These are phyloP conservation scores for Capsicum chinense DNA, from an alignment of 257 asterid species.

Conservation along the genomic window DNA sequence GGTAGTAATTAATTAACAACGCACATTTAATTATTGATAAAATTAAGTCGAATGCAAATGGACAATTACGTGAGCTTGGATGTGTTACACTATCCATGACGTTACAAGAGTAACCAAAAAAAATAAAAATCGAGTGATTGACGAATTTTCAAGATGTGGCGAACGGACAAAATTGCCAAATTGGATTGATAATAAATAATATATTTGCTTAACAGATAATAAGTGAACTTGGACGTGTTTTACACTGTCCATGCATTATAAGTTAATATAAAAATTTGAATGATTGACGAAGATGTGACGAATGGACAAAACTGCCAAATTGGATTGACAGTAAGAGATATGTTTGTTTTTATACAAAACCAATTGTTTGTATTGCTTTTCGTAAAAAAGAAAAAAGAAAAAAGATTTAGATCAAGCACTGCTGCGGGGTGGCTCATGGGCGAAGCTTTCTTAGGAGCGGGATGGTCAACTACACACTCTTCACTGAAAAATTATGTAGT, in stretches of 20 bases:
- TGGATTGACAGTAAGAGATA: slow-evolving; percentile 14
- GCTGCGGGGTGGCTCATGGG: too few species aligned
- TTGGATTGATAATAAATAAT: background rate
- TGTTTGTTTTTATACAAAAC: background rate
- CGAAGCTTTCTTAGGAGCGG: too few species aligned
- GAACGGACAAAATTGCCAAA: background rate
- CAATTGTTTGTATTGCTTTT: background rate
- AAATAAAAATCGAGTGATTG: background rate
- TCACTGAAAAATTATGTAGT: too few species aligned
- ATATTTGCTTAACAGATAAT: background rate
- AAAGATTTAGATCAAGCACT: too few species aligned
- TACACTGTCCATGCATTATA: background rate
- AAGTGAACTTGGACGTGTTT: background rate
- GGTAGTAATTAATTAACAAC: background rate
- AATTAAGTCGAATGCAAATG: background rate
- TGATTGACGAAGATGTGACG: slow-evolving; percentile 24
- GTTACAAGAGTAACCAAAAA: background rate
- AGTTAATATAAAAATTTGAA: background rate
- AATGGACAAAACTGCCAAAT: slow-evolving; percentile 27
- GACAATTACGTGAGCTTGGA: background rate
- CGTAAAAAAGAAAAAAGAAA: too few species aligned
- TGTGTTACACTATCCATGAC: background rate
- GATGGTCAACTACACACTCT: too few species aligned
- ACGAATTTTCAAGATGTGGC: slow-evolving; percentile 2
- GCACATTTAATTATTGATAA: slow-evolving; percentile 6